Evolutionary conservation across 1,284 basidiomycete genomes (phyloP).

Genomic region (Wolfiporia cocos): DNA sequence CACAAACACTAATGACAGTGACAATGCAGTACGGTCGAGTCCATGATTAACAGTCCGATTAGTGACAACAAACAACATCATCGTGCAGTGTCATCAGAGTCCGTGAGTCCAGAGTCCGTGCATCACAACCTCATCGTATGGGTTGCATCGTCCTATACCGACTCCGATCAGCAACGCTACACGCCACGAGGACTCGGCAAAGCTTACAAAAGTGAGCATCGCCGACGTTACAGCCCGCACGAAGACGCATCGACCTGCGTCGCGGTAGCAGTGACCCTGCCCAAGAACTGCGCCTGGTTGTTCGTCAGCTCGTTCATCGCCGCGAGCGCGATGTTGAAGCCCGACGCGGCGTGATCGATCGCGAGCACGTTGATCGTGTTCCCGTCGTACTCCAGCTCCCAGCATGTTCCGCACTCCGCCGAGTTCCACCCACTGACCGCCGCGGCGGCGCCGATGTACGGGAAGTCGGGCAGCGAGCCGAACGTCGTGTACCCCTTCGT

Average conservation of each 20-base stretch:
- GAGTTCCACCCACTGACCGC: constrained; percentile 37
- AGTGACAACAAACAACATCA: not conserved
- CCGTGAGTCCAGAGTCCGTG: constrained; percentile 2
- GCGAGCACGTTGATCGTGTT: constrained; percentile 34
- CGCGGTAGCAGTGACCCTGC: constrained; percentile 19
- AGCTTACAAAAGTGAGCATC: constrained; percentile 19
- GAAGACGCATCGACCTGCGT: constrained; percentile 18
- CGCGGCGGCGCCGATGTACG: constrained; percentile 42
- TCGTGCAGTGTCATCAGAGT: not conserved
- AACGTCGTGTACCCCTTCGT: constrained; percentile 40
- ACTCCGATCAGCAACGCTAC: too few relatives aligned
- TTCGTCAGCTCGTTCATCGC: constrained; percentile 26
- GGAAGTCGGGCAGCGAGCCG: constrained; percentile 40
- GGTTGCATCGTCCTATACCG: too few relatives aligned
- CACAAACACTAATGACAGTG: too few relatives aligned
- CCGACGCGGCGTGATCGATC: constrained; percentile 32
- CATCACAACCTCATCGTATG: too few relatives aligned
- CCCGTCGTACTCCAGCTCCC: constrained; percentile 33
- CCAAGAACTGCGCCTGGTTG: constrained; percentile 18
- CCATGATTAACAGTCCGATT: too few relatives aligned
- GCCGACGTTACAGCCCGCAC: constrained; percentile 23
- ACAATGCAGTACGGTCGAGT: too few relatives aligned
- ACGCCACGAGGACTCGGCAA: too few relatives aligned
- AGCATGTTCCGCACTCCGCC: constrained; percentile 39
- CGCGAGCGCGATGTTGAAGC: constrained; percentile 33